phyloP scores from a whole-genome alignment of 1,139 yeast species.

The Candida sp. region DNA sequence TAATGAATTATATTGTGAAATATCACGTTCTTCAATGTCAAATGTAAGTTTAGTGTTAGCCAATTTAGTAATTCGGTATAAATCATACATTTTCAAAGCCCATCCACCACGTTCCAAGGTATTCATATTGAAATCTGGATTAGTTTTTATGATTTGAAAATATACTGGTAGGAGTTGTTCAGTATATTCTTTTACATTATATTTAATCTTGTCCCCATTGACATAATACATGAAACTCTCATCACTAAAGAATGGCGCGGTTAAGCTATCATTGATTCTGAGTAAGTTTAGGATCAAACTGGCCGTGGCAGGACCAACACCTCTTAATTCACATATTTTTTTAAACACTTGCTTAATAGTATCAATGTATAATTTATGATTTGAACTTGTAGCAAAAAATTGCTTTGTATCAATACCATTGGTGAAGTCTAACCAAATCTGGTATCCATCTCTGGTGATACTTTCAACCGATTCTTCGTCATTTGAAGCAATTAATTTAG shows the following conservation, averaged over 20 bases:
- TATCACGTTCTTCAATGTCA: slow-evolving; percentile 11
- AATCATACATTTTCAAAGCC: slow-evolving; percentile 30
- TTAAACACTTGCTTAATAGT: slow-evolving; percentile 23
- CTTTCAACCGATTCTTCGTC: slow-evolving; percentile 20
- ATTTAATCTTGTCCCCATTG: slow-evolving; percentile 35
- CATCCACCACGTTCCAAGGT: slow-evolving; percentile 35
- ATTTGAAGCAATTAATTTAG: slow-evolving; percentile 39
- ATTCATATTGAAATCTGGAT: slow-evolving; percentile 12
- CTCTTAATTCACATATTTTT: slow-evolving; percentile 30
- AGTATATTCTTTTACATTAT: slow-evolving; percentile 38
- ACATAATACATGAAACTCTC: slow-evolving; percentile 40
- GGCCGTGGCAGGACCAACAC: slow-evolving; percentile 53
- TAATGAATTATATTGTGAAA: slow-evolving; percentile 6
- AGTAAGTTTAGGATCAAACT: slow-evolving; percentile 40
- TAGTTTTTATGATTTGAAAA: slow-evolving; percentile 12
- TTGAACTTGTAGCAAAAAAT: slow-evolving; percentile 8
- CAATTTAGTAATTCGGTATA: slow-evolving; percentile 20
- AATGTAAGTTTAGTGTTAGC: slow-evolving; percentile 21
- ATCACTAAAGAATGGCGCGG: slow-evolving; percentile 51
- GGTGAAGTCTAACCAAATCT: slow-evolving; percentile 16
- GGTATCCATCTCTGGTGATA: slow-evolving; percentile 27
- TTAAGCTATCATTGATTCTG: slow-evolving; percentile 15
- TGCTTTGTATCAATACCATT: slow-evolving; percentile 3
- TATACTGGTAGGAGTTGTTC: slow-evolving; percentile 29
- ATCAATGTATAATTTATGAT: slow-evolving; percentile 12